Evolutionary conservation across 2,329 filamentous ascomycete genomes (phyloP), one percentile per base, ranked within the genome.

Genomic region (Fusarium sp.): DNA sequence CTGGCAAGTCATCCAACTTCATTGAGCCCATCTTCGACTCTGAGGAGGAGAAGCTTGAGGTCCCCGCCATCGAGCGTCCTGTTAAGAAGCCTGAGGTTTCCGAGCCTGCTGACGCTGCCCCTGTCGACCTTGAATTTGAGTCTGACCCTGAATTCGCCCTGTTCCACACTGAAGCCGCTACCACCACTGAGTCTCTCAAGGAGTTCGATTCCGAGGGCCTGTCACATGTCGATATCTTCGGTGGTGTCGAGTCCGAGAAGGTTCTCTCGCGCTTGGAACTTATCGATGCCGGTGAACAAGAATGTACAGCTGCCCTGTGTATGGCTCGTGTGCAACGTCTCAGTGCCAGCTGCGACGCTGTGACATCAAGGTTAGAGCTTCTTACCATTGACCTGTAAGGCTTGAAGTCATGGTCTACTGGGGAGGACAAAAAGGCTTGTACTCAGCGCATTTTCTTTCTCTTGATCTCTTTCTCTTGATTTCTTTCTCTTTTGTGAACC

Each of bases 1-100:
- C 90, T 6, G 92, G 91, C 74, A 96, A 96, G 85, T 80, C 85
- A 0, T 86, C 85, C 40, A 85, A 84, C 77, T 82, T 86, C 54
- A 81, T 86, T 10, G 83, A 82, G 55, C 80, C 79, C 74, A 73
- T 76, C n/a, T 80, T 83, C 37, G 76, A 80, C 7, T 77, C 78
- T 0, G 81, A 84, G 23, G 80, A 85, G 28, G 84, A 87, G 65
- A 87, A 91, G 83, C 80, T 88, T 3, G 86, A 89, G 73, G 81
- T 81, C 68, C 84, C 83, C 40, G 77, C 85, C 60, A 77, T 88
- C 46, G 85, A 89, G 74, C 79, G 81, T 12, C 83, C 83, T 2
- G 69, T 79, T 9, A 78, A 82, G 67, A 78, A 80, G 65, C 20
- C 70, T 3, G 75, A 79, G 61, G 64, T 72, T 30, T 71, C 78